Base-by-base conservation (phyloP, 441 rosid species). In the Hypseocharis bilobata region DNA sequence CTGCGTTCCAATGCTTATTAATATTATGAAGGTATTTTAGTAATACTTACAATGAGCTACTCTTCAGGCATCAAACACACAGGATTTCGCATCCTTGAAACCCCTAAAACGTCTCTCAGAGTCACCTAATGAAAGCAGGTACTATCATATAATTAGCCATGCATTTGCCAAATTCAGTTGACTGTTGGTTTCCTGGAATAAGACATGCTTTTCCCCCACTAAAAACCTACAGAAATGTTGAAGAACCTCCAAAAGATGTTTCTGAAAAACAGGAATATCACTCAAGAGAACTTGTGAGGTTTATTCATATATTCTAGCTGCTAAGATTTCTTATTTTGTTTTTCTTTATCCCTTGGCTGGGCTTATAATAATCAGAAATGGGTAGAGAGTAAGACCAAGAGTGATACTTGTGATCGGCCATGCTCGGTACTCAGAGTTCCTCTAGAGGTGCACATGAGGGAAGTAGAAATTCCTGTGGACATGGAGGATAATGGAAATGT, bases 41-140 rank as follows among this genome's bases (percentile, higher is more conserved):
- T 62, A 16, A 67, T 42, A 55, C 19, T 52, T 16, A 19, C 47
- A 13, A 52, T 6, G 58, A 60, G 65, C 57, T 63, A 17, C 70
- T 60, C 52, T 68, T 60, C 84, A 88, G 96, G 83, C 74, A 60
- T 70, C 84, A 58, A 73, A 72, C 70, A 69, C 69, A 49, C 56
- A 22, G 22, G 78, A 77, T 70, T 28, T 20, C 14, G 11, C 40
- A 22, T 67, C 80, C 38, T 19, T 79, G 81, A 83, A 71, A 71
- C 83, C 85, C 54, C 79, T 66, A 22, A 94, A 94, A 75, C 87
- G 88, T 25, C 75, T 80, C 54, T 86, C 91, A 57, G 78, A 63
- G 72, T 81, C 84, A 72, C 91, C 88, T 52, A 80, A 56, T 45
- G 84, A 82, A 79, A 83, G 57, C 85, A 83, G 96, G 98, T 91